Percentiles rank a stretch among this genome's conserved stretches.
Evolutionary conservation across 2,329 filamentous ascomycete species (phyloP).

Genomic region (Aspergillus sp.): DNA sequence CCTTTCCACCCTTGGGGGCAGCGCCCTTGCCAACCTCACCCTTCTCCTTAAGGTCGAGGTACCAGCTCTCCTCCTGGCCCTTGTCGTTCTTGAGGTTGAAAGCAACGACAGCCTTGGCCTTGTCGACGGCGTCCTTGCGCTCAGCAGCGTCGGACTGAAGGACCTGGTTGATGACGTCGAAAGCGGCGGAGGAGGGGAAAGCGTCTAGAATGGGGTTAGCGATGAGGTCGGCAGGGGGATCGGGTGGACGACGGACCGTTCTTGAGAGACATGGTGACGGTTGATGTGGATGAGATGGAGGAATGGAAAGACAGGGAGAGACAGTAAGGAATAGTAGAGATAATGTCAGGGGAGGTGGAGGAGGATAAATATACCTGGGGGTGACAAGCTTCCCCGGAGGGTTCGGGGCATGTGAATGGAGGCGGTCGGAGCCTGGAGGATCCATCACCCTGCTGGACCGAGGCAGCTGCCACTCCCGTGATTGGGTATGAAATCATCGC

Average conservation of each 20-base stretch:
- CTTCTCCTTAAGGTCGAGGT: slow-evolving; percentile 91
- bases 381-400: slow-evolving; percentile 23
- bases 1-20: slow-evolving; percentile 68
- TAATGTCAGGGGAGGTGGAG: background rate
- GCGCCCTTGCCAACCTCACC: slow-evolving; percentile 77
- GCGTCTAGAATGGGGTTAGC: slow-evolving; percentile 54
- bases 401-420: slow-evolving; percentile 21
- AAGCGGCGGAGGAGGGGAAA: slow-evolving; percentile 87
- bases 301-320: background rate
- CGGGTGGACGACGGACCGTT: slow-evolving; percentile 54
- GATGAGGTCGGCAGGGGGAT: background rate
- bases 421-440: slow-evolving; percentile 14
- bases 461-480: background rate
- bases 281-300: background rate
- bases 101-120: slow-evolving; percentile 80
- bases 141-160: slow-evolving; percentile 68
- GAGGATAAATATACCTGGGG: slow-evolving; percentile 6
- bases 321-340: background rate
- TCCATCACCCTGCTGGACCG: background rate
- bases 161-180: slow-evolving; percentile 77
- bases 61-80: slow-evolving; percentile 81
- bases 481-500: no score
- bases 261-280: slow-evolving; percentile 65
- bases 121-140: slow-evolving; percentile 83
- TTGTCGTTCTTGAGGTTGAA: slow-evolving; percentile 88